Conservation (phyloP, 345 rosid genomes). For the Ceriops tagal region DNA sequence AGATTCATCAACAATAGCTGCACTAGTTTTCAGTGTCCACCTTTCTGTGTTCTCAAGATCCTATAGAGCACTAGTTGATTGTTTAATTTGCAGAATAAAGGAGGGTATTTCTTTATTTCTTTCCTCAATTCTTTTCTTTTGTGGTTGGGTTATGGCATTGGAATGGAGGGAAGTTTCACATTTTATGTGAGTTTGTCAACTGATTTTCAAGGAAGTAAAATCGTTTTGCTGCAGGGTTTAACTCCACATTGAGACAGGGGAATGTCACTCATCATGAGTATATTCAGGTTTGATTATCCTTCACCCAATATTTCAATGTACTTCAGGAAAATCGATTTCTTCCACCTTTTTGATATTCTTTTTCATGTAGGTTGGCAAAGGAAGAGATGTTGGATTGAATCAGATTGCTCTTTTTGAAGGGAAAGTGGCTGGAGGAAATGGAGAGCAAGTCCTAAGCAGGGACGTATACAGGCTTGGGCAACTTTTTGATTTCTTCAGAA, state of each 20-base stretch:
- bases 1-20: too few species aligned
- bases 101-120: too few species aligned
- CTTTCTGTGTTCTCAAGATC: too few species aligned
- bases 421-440: conserved; percentile 98
- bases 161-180: background rate
- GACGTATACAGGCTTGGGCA: conserved; percentile 94
- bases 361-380: conserved; percentile 85
- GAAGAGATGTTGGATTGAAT: conserved; percentile 97
- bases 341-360: conserved; percentile 9
- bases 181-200: background rate
- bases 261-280: conserved; percentile 96
- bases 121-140: too few species aligned
- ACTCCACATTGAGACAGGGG: conserved; percentile 96
- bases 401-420: conserved; percentile 99
- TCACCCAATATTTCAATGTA: background rate
- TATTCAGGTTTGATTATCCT: conserved; percentile 64
- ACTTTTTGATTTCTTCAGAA: conserved; percentile 95
- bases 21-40: too few species aligned
- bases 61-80: too few species aligned
- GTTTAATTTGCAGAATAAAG: too few species aligned
- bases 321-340: background rate
- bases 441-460: conserved; percentile 98
- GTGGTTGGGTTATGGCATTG: background rate
- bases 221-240: conserved; percentile 62
- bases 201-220: conserved; percentile 9